Base-by-base conservation (phyloP, 2,329 filamentous ascomycete genomes). In the Verticillium nubilum region DNA sequence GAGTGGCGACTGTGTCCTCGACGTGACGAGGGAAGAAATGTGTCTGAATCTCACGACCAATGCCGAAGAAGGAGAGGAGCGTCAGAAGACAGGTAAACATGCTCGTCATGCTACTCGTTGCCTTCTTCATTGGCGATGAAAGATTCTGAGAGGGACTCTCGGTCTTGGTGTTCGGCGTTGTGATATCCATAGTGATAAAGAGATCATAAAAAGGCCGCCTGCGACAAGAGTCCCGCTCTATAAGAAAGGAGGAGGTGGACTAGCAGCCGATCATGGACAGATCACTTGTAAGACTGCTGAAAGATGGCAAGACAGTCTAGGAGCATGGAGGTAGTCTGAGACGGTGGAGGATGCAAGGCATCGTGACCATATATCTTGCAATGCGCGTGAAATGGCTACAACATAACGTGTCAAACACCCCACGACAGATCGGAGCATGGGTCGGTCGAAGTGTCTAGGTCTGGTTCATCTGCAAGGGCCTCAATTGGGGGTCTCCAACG, bases 1-100 rank as follows among this genome's bases (percentile, higher is more conserved):
- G 31, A 26, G 15, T 25, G 1, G 28, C 27, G 2, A 33, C 25
- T 2, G 29, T 29, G 1, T 53, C 47, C 13, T 55, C 35, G 1
- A 62, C 28, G 12, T 61, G 42, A 2, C 54, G 19, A 12, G 19
- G n/a, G 19, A 47, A 25, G 42, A 23, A 47, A 6, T 47, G 19
- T 23, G 42, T 19, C 31, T 31, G 57, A n/a, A 63, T 37, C 26
- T 64, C 61, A 2, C 47, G 59, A 42, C 57, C 52, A 15, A 64
- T 23, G 17, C 53, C 59, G 53, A 64, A 59, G 42, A 62, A 19
- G n/a, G 62, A 64, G 10, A 60, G 54, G 2, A 64, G n/a, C 28
- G 59, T 54, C 57, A 64, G 35, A 6, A 64, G 52, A 3, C 57
- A 52, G 9, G 61, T 42, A 13, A 60, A 54, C 27, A 61, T n/a